These are phyloP conservation scores for Entamoeba histolytica DNA, from an alignment of 208 protist genomes.

Conservation along the genomic window DNA sequence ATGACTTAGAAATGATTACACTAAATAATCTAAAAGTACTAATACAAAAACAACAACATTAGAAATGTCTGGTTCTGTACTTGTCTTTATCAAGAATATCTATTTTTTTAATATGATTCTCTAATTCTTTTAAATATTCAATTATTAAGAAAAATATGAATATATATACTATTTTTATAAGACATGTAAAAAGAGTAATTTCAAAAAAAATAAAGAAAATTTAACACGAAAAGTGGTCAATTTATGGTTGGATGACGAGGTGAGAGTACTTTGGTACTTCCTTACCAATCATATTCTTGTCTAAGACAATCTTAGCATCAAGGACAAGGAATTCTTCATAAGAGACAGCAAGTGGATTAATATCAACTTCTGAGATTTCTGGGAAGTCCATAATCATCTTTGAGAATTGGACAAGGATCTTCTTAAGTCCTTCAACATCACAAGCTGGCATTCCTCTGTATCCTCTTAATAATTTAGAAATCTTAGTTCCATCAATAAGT, in stretches of 20 bases:
- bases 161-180: no score
- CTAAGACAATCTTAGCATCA: slow-evolving; percentile 2
- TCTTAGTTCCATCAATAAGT: slow-evolving; percentile 27
- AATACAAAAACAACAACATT: no score
- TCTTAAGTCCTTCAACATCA: slow-evolving; percentile 20
- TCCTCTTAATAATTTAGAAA: slow-evolving; percentile 15
- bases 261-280: neutral
- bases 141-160: no score
- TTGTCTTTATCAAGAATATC: no score
- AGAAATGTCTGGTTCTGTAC: no score
- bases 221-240: neutral
- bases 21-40: no score
- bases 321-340: slow-evolving; percentile 4
- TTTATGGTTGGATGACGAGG: neutral
- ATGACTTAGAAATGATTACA: no score
- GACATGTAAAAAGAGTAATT: no score
- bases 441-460: slow-evolving; percentile 12
- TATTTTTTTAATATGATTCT: no score
- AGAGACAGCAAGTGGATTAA: slow-evolving; percentile 27
- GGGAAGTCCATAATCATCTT: slow-evolving; percentile 19
- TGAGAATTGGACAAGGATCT: slow-evolving; percentile 15
- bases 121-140: no score
- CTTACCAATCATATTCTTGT: neutral
- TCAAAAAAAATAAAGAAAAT: no score
- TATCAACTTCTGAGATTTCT: slow-evolving; percentile 27